phyloP scores from a whole-genome alignment of 2,329 filamentous ascomycete species.

The Paecilomyces formosus region DNA sequence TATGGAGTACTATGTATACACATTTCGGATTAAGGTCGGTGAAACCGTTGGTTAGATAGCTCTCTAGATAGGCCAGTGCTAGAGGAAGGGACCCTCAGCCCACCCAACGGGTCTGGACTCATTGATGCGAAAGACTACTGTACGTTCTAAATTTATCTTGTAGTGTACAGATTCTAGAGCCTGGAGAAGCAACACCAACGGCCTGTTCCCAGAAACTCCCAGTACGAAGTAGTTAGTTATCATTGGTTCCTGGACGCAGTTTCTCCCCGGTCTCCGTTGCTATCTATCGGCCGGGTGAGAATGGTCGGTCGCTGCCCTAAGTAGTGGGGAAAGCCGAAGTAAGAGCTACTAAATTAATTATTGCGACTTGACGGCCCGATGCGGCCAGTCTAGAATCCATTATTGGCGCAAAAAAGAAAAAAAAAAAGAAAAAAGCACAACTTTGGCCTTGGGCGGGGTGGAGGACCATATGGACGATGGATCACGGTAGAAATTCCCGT shows the following conservation, averaged over 20 bases:
- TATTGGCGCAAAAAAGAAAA: not conserved
- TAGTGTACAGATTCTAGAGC: too few species aligned
- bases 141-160: not conserved
- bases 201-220: too few species aligned
- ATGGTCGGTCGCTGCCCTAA: too few species aligned
- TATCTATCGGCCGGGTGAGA: too few species aligned
- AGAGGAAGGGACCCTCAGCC: too few species aligned
- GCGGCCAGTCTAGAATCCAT: not conserved
- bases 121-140: not conserved
- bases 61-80: not conserved
- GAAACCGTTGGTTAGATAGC: not conserved
- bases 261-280: too few species aligned
- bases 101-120: not conserved
- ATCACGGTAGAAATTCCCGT: not conserved
- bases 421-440: not conserved
- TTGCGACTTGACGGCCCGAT: not conserved
- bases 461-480: not conserved
- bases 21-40: not conserved
- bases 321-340: not conserved
- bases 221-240: too few species aligned
- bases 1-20: not conserved
- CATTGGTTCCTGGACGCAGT: too few species aligned
- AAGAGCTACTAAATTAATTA: too few species aligned
- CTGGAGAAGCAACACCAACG: too few species aligned
- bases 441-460: not conserved